Conservation (phyloP, 208 protist species). For the Crithidia brevicula region DNA sequence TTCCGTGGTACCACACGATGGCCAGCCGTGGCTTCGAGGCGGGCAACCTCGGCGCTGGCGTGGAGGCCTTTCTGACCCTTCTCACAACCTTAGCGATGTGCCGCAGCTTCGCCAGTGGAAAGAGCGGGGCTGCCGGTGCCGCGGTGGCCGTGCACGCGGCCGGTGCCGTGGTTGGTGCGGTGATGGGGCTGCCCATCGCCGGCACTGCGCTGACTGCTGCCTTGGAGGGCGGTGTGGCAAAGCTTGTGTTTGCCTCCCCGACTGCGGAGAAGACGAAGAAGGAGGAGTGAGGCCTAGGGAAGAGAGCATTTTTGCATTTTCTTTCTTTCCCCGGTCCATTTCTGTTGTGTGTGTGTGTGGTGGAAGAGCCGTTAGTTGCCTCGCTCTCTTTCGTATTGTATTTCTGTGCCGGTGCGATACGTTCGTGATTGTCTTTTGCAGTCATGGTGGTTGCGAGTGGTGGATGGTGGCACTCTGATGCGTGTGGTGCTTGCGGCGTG, state of each 20-base stretch:
- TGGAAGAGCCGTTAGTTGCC: too few relatives aligned
- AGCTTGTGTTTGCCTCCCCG: neutral
- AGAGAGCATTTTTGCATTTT: neutral
- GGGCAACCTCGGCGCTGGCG: constrained; percentile 46
- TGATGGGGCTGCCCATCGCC: constrained; percentile 11
- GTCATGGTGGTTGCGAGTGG: too few relatives aligned
- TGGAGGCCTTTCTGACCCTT: constrained; percentile 55
- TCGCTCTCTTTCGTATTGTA: too few relatives aligned
- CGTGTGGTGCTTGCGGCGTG: too few relatives aligned
- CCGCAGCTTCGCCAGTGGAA: constrained; percentile 41
- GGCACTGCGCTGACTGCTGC: constrained; percentile 10
- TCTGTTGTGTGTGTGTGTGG: too few relatives aligned
- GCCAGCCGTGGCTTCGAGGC: constrained; percentile 57
- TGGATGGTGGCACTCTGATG: too few relatives aligned
- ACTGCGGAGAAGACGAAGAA: constrained; percentile 5
- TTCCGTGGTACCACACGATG: constrained; percentile 75
- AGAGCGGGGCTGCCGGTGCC: neutral
- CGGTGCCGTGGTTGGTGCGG: constrained; percentile 19
- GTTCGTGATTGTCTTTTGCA: too few relatives aligned
- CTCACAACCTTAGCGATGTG: constrained; percentile 48
- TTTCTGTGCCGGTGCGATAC: too few relatives aligned
- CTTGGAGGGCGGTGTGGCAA: constrained; percentile 10
- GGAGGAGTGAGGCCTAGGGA: neutral
- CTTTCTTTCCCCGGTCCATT: neutral
- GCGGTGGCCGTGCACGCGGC: constrained; percentile 17